phyloP scores from a whole-genome alignment of 1,139 yeast species.

The Wickerhamomyces sp. region DNA sequence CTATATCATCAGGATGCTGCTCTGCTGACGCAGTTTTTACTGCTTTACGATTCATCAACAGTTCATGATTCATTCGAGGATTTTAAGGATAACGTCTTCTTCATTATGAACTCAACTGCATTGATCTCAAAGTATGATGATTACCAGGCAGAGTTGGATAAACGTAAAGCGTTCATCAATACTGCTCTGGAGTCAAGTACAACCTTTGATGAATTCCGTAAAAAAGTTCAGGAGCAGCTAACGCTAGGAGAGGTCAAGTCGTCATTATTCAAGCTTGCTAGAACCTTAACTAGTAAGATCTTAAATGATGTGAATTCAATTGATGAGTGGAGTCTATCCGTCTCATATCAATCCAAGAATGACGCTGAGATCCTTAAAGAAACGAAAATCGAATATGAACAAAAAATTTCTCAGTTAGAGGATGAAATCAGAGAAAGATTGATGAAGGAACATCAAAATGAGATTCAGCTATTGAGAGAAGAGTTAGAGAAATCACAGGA shows the following conservation, averaged over 20 bases:
- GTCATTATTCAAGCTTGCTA: slow-evolving; percentile 3
- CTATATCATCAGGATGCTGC: slow-evolving; percentile 9
- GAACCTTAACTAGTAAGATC: slow-evolving; percentile 2
- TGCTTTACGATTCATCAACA: slow-evolving; percentile 4
- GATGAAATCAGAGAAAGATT: slow-evolving; percentile 1
- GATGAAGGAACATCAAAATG: neutral
- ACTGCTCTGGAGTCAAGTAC: neutral
- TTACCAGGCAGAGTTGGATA: slow-evolving; percentile 1
- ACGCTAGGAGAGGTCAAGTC: slow-evolving; percentile 2
- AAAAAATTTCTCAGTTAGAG: neutral
- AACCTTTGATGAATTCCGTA: slow-evolving; percentile 1
- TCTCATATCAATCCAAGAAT: slow-evolving; percentile 4
- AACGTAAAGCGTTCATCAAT: neutral
- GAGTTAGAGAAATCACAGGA: neutral
- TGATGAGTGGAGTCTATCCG: slow-evolving; percentile 1
- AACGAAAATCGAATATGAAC: neutral
- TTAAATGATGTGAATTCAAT: neutral
- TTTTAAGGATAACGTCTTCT: neutral
- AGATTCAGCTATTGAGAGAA: neutral
- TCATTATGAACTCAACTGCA: neutral
- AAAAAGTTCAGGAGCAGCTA: neutral
- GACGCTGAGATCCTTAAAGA: neutral
- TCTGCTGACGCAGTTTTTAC: neutral
- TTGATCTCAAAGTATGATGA: slow-evolving; percentile 1
- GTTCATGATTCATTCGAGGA: neutral